These are phyloP conservation scores for Metschnikowia gelsemii DNA, from an alignment of 805 yeast genomes.

Conservation along the genomic window DNA sequence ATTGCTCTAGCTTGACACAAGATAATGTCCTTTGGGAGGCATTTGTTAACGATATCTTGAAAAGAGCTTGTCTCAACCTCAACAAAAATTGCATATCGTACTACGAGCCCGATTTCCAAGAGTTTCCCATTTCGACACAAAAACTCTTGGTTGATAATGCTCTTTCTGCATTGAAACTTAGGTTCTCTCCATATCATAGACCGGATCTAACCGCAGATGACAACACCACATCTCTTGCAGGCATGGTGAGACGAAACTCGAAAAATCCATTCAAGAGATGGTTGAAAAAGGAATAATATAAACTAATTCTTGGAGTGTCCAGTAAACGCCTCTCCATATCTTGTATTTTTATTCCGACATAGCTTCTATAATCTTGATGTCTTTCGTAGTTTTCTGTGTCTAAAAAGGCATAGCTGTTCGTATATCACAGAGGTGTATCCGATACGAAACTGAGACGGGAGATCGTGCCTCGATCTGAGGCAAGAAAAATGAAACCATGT, in stretches of 20 bases:
- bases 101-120: conserved; percentile 27
- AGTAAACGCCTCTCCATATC: too few species aligned
- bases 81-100: conserved; percentile 32
- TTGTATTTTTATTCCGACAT: too few species aligned
- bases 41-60: conserved; percentile 32
- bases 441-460: too few species aligned
- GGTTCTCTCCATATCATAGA: conserved; percentile 25
- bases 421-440: too few species aligned
- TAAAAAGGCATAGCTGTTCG: too few species aligned
- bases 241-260: conserved; percentile 23
- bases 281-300: conserved; percentile 27
- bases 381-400: too few species aligned
- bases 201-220: conserved; percentile 21
- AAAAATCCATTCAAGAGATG: conserved; percentile 44
- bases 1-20: conserved; percentile 29
- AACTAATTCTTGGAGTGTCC: too few species aligned
- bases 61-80: conserved; percentile 32
- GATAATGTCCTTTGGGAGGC: conserved; percentile 34
- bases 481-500: too few species aligned
- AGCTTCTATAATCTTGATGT: too few species aligned
- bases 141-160: conserved; percentile 35
- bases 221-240: conserved; percentile 27
- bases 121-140: conserved; percentile 24
- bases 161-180: conserved; percentile 30
- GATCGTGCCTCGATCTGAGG: too few species aligned